Evolutionary conservation across 169 alveolate species (phyloP).

Genomic region (Plasmodium vinckei): DNA sequence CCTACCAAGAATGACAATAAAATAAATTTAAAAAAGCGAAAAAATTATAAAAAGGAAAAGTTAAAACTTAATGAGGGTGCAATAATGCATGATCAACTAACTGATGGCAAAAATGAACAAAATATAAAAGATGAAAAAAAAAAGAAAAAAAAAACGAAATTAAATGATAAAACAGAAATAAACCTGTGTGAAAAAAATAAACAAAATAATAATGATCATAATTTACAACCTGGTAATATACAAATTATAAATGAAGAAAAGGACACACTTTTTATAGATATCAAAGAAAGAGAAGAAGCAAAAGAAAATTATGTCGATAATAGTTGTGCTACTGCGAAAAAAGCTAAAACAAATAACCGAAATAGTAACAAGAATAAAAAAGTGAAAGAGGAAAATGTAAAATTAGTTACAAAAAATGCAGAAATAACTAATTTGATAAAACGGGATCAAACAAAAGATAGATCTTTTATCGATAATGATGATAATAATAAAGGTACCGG

Average conservation of each 20-base stretch:
- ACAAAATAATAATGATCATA: not conserved
- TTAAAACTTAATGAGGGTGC: not conserved
- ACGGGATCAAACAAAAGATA: not conserved
- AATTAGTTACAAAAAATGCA: conserved; percentile 34
- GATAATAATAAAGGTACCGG: too few relatives aligned
- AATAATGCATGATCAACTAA: not conserved
- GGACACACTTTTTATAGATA: not conserved
- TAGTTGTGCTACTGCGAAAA: not conserved
- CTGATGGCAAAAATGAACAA: not conserved
- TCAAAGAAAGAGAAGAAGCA: not conserved
- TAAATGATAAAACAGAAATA: not conserved
- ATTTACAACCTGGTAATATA: not conserved
- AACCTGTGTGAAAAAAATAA: not conserved
- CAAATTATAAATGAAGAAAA: not conserved
- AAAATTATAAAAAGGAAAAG: conserved; percentile 14
- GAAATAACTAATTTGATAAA: conserved; percentile 10
- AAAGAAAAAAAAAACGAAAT: conserved; percentile 1
- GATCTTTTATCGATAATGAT: not conserved
- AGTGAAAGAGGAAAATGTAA: conserved; percentile 16
- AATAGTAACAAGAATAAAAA: not conserved
- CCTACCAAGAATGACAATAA: not conserved
- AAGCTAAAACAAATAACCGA: conserved; percentile 2
- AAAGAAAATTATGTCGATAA: not conserved
- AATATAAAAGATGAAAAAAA: conserved; percentile 14
- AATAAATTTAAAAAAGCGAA: conserved; percentile 9